Base-by-base conservation (phyloP, 441 rosid species). In the Populus trichocarpa region DNA sequence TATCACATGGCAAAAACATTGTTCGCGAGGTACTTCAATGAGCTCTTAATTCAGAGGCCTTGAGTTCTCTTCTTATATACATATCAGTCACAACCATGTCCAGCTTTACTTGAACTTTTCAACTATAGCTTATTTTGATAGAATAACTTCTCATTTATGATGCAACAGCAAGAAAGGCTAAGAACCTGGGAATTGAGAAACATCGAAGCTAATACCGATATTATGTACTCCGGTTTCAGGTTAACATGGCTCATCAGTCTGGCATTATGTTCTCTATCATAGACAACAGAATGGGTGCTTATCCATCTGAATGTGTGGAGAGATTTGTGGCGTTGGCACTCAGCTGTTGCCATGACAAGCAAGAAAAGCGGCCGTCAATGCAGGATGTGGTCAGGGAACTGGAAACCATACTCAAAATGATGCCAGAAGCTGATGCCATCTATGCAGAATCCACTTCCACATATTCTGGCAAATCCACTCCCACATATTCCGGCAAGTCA, bases 1-100 rank as follows among this genome's bases (percentile, higher is more conserved):
- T 93, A 82, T 83, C 86, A 33, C 98, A 89, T 69, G 98, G 99
- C 73, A 95, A 92, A 85, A 93, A 95, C 85, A 89, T 95, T 14
- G 99, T 92, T 75, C 90, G 96, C 1, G 98, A 92, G 93, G 97
- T 94, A 87, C 22, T 71, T 74, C 42, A 40, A 30, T 46, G 13
- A 11, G 57, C 23, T 69, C 25, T 32, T 26, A 18, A n/a, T 40
- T 18, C 14, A n/a, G 36, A 53, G 11, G 23, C 0, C 67, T 68
- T 22, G n/a, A 42, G 8, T 75, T 68, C 53, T 20, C 25, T 20
- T 75, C 23, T 46, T 12, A 5, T 76, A 33, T n/a, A 9, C 71
- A 64, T 65, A 25, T 16, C 26, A 32, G 16, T 18, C 20, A 20
- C 61, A 30, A 16, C 23, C 66, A 8, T 12, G 28, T 33, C 16